Evolutionary conservation across 257 asterid species (phyloP).

Genomic region (Capsicum chinense): DNA sequence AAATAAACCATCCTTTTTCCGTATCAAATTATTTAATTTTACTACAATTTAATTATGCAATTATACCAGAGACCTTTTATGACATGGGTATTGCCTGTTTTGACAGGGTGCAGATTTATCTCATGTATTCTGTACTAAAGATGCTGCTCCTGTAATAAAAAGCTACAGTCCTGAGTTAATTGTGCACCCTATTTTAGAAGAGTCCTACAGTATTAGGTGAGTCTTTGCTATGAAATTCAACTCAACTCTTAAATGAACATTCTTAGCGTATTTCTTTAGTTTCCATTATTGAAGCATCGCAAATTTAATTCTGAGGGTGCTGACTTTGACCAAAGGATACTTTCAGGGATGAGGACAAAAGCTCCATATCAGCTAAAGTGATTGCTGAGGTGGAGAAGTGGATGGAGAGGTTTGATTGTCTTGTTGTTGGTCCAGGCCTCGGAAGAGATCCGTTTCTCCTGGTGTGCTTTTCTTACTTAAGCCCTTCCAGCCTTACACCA

Average conservation of each 20-base stretch:
- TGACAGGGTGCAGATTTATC: slow-evolving; percentile 97
- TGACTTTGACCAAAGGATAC: slow-evolving; percentile 38
- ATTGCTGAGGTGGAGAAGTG: slow-evolving; percentile 88
- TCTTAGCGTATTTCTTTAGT: neutral
- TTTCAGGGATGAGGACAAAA: slow-evolving; percentile 81
- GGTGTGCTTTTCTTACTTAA: slow-evolving; percentile 51
- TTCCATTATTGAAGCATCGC: slow-evolving; percentile 15
- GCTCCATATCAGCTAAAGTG: slow-evolving; percentile 66
- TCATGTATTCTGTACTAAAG: slow-evolving; percentile 94
- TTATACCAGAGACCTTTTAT: slow-evolving; percentile 9
- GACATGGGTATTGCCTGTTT: slow-evolving; percentile 32
- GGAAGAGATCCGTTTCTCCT: slow-evolving; percentile 96
- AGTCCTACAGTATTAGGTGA: slow-evolving; percentile 86
- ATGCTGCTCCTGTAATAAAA: slow-evolving; percentile 90
- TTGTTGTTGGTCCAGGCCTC: slow-evolving; percentile 95
- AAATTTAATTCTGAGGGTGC: slow-evolving; percentile 30
- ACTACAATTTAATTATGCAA: slow-evolving; percentile 3
- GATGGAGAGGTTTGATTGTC: slow-evolving; percentile 98
- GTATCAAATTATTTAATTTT: neutral
- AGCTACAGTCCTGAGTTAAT: slow-evolving; percentile 95
- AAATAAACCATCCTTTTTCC: neutral
- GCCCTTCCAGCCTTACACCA: neutral
- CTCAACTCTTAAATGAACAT: neutral
- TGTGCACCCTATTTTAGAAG: slow-evolving; percentile 95
- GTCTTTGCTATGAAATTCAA: neutral